Conservation (phyloP, 2,329 filamentous ascomycete species). For the Colletotrichum scovillei region DNA sequence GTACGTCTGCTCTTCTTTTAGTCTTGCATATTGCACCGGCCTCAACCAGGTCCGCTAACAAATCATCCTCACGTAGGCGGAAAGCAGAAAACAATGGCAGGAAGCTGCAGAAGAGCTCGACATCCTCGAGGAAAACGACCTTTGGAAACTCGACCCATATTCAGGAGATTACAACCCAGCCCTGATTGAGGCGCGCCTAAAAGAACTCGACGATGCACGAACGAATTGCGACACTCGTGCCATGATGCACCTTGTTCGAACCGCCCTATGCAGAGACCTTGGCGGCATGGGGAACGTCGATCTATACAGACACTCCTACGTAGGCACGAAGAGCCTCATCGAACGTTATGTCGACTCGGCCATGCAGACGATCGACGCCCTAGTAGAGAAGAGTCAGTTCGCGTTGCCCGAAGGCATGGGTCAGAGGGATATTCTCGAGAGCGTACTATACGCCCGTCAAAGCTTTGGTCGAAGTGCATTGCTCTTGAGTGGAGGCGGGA, state of each 20-base stretch:
- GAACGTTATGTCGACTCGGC: slow-evolving; percentile 88
- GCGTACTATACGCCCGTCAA: slow-evolving; percentile 77
- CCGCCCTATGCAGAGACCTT: slow-evolving; percentile 81
- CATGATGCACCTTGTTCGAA: slow-evolving; percentile 86
- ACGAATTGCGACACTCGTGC: slow-evolving; percentile 75
- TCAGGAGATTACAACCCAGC: slow-evolving; percentile 77
- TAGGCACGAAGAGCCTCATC: slow-evolving; percentile 88
- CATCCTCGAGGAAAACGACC: slow-evolving; percentile 80
- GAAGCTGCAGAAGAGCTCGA: slow-evolving; percentile 82
- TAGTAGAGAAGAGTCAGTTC: slow-evolving; percentile 71
- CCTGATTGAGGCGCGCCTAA: slow-evolving; percentile 76
- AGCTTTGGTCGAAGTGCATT: slow-evolving; percentile 88
- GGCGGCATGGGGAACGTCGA: slow-evolving; percentile 87
- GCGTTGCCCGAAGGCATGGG: slow-evolving; percentile 65
- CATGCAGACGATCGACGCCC: slow-evolving; percentile 76
- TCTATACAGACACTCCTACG: slow-evolving; percentile 85
- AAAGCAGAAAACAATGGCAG: slow-evolving; percentile 78
- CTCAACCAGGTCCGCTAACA: background rate
- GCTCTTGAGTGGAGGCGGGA: slow-evolving; percentile 85
- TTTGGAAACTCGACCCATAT: slow-evolving; percentile 77
- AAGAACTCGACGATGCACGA: slow-evolving; percentile 80
- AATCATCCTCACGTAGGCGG: slow-evolving; percentile 62
- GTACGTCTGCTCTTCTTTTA: slow-evolving; percentile 55
- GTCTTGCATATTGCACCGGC: background rate
- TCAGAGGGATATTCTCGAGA: slow-evolving; percentile 71